phyloP scores from a whole-genome alignment of 805 yeast species.

The Metschnikowia amazonensis region DNA sequence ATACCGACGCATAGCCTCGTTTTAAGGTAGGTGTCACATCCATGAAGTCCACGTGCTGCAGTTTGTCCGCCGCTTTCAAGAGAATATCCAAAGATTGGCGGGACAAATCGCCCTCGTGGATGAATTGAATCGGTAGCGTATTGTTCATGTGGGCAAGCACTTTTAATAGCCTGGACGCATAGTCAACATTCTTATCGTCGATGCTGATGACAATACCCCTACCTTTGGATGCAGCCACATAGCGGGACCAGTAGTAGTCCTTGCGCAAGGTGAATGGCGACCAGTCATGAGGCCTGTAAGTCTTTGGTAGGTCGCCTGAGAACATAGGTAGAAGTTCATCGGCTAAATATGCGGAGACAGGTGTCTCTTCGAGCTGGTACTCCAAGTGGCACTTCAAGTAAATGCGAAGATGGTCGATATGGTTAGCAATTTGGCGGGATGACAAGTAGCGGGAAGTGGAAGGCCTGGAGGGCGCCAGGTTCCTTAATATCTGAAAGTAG shows the following conservation, averaged over 20 bases:
- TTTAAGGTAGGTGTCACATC: conserved; percentile 20
- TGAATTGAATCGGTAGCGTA: conserved; percentile 15
- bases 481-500: conserved; percentile 11
- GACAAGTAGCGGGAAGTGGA: conserved; percentile 13
- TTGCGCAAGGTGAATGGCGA: neutral
- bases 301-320: conserved; percentile 11
- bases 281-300: conserved; percentile 8
- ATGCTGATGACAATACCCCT: conserved; percentile 17
- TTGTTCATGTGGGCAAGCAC: conserved; percentile 11
- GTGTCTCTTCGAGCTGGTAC: conserved; percentile 7
- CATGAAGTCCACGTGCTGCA: conserved; percentile 12
- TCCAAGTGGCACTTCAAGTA: conserved; percentile 13
- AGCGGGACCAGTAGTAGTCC: conserved; percentile 11
- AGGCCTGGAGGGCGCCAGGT: conserved; percentile 8
- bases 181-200: conserved; percentile 12
- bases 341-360: conserved; percentile 8
- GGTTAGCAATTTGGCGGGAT: conserved; percentile 12
- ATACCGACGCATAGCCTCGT: conserved; percentile 17
- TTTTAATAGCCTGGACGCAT: conserved; percentile 12
- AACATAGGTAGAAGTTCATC: conserved; percentile 17
- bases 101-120: conserved; percentile 15
- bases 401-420: conserved; percentile 15
- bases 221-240: conserved; percentile 8
- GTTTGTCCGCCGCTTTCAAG: conserved; percentile 6
- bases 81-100: conserved; percentile 3